A percentile compares a stretch with the other conserved stretches of the same genome.
Evolutionary conservation across 163 green algal species (phyloP).

Genomic region (Chlorella variabilis): DNA sequence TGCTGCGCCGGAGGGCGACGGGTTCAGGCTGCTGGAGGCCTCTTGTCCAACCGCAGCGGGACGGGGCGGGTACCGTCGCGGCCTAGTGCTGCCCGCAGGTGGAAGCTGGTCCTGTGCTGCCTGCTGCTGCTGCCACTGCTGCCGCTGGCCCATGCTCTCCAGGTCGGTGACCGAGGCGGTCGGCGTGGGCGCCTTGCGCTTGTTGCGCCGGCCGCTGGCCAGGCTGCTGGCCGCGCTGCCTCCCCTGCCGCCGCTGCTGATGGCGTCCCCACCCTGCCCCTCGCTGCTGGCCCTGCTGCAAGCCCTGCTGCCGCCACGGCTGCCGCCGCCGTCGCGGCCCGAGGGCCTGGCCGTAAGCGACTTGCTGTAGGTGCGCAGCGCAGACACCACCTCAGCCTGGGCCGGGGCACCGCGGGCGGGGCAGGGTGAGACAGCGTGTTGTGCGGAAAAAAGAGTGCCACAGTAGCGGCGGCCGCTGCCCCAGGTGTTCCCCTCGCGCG

Average conservation of each 20-base stretch:
- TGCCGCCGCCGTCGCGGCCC: neutral
- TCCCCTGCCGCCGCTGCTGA: neutral
- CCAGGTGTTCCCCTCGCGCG: too few species aligned
- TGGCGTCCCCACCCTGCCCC: neutral
- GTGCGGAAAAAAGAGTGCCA: too few species aligned
- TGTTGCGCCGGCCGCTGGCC: neutral
- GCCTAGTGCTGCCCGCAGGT: too few species aligned
- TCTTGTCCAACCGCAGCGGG: neutral
- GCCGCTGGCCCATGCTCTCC: neutral
- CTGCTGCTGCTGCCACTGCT: neutral
- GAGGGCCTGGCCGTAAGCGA: neutral
- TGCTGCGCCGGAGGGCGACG: neutral
- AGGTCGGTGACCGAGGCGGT: constrained; percentile 8
- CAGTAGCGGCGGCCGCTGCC: too few species aligned
- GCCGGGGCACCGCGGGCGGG: neutral
- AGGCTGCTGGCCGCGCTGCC: neutral
- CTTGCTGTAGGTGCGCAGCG: constrained; percentile 27
- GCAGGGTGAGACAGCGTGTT: too few species aligned
- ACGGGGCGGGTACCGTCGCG: too few species aligned
- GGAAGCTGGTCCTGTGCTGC: neutral
- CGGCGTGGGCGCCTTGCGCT: constrained; percentile 9
- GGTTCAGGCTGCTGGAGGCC: neutral
- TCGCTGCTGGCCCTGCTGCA: neutral
- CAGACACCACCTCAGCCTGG: constrained; percentile 9
- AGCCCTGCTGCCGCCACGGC: neutral